A percentile compares a stretch with the other conserved stretches of the same genome.
Conservation (phyloP, 2,329 filamentous ascomycete genomes). For the Colletotrichum theobromicola region DNA sequence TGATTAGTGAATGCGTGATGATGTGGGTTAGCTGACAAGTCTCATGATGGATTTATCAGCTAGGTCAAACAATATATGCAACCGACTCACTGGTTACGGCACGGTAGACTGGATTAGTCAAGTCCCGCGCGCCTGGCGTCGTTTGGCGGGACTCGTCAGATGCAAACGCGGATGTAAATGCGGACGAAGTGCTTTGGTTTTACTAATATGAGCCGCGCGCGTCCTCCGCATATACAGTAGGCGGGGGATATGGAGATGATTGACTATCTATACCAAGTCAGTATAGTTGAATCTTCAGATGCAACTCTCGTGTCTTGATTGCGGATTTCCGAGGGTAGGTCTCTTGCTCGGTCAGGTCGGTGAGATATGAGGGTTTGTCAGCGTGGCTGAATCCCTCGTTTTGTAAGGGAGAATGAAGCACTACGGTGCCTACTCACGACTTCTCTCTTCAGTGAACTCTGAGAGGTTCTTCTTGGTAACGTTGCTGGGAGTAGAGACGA, state of each 20-base stretch:
- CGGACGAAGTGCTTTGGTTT: neutral
- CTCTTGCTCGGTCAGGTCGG: neutral
- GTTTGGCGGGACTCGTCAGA: neutral
- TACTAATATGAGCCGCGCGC: neutral
- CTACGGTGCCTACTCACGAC: neutral
- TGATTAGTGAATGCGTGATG: neutral
- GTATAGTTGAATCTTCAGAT: neutral
- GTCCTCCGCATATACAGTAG: neutral
- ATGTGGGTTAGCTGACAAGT: neutral
- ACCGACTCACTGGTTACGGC: neutral
- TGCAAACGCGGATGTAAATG: neutral
- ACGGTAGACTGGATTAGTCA: neutral
- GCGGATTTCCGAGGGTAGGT: neutral
- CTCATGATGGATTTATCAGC: neutral
- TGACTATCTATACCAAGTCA: neutral
- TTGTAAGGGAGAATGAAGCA: neutral
- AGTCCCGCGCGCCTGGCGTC: neutral
- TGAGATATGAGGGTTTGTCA: neutral
- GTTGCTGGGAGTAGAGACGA: neutral
- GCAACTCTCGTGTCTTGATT: neutral
- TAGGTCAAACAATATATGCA: neutral
- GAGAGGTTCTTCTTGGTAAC: neutral
- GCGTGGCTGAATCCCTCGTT: neutral
- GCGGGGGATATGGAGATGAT: neutral
- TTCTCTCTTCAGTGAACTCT: neutral